Conservation (phyloP, 2,329 filamentous ascomycete species). For the Talaromyces sp. region DNA sequence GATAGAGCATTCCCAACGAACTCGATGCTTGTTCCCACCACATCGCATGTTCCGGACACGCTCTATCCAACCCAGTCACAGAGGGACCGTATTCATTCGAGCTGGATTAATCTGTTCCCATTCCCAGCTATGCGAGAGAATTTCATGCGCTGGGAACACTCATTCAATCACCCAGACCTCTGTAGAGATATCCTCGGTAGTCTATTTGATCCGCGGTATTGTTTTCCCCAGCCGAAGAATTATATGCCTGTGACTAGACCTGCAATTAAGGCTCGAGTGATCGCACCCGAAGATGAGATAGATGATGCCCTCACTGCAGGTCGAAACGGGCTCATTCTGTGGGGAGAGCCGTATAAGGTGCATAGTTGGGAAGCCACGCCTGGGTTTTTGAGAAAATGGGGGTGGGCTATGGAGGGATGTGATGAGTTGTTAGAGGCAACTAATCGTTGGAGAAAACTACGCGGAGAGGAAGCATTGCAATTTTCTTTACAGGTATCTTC, state of each 20-base stretch:
- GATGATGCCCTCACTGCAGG: conserved; percentile 18
- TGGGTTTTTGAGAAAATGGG: conserved; percentile 23
- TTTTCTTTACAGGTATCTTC: not conserved
- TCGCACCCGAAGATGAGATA: not conserved
- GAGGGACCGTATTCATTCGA: conserved; percentile 15
- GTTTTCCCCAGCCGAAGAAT: not conserved
- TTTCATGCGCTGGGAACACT: conserved; percentile 15
- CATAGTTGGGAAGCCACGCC: conserved; percentile 24
- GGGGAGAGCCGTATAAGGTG: conserved; percentile 17
- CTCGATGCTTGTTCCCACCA: conserved; percentile 8
- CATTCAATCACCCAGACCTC: conserved; percentile 17
- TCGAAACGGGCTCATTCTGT: conserved; percentile 17
- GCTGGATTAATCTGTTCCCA: conserved; percentile 24
- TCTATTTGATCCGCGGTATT: not conserved
- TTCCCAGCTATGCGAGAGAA: conserved; percentile 23
- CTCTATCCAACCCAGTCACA: conserved; percentile 20
- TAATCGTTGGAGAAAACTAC: conserved; percentile 13
- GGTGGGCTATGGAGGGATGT: conserved; percentile 19
- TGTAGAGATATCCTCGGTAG: conserved; percentile 14
- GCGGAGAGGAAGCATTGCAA: conserved; percentile 8
- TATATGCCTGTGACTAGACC: not conserved
- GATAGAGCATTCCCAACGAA: conserved; percentile 5
- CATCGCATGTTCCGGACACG: conserved; percentile 7
- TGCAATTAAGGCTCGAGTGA: no score
- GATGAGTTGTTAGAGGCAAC: conserved; percentile 19